Conservation (phyloP, 2,329 filamentous ascomycete genomes). For the Drechslerella dactyloides region DNA sequence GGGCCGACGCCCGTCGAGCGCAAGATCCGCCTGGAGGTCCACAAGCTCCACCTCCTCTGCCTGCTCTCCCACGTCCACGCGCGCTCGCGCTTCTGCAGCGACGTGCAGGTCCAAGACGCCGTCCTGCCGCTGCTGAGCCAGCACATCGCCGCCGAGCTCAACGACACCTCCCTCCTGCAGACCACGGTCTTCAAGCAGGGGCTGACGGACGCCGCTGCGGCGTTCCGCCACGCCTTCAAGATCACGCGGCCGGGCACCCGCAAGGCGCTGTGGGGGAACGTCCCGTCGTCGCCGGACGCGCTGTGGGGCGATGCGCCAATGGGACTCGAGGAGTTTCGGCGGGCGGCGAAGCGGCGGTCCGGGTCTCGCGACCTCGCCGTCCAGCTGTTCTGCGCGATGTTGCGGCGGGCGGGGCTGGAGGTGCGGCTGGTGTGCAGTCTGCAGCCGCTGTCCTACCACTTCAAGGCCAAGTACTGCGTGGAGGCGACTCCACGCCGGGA, state of each 20-base stretch:
- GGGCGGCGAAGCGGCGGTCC: slow-evolving; percentile 70
- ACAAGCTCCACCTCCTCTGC: slow-evolving; percentile 85
- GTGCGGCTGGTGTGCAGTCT: slow-evolving; percentile 87
- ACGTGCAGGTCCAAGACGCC: slow-evolving; percentile 68
- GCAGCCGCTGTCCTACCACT: slow-evolving; percentile 67
- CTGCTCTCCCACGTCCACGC: slow-evolving; percentile 77
- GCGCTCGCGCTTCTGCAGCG: slow-evolving; percentile 90
- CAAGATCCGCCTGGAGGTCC: slow-evolving; percentile 72
- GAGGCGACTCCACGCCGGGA: slow-evolving; percentile 35
- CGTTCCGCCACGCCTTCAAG: slow-evolving; percentile 73
- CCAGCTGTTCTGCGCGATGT: slow-evolving; percentile 85
- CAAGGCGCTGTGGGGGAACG: slow-evolving; percentile 70
- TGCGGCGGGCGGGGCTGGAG: slow-evolving; percentile 81
- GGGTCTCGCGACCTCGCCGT: slow-evolving; percentile 90
- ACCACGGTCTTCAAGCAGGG: slow-evolving; percentile 41
- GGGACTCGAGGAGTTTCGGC: slow-evolving; percentile 75
- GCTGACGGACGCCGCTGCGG: slow-evolving; percentile 65
- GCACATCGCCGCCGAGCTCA: slow-evolving; percentile 30
- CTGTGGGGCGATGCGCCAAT: slow-evolving; percentile 58
- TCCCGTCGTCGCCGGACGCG: slow-evolving; percentile 31
- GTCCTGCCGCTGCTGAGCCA: slow-evolving; percentile 41
- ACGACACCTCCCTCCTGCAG: slow-evolving; percentile 38
- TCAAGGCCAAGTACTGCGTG: slow-evolving; percentile 40
- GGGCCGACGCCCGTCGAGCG: slow-evolving; percentile 66
- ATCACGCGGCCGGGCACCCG: slow-evolving; percentile 74